Evolutionary conservation across 1,284 basidiomycete species (phyloP).

Genomic region (Trichosporon sp.): DNA sequence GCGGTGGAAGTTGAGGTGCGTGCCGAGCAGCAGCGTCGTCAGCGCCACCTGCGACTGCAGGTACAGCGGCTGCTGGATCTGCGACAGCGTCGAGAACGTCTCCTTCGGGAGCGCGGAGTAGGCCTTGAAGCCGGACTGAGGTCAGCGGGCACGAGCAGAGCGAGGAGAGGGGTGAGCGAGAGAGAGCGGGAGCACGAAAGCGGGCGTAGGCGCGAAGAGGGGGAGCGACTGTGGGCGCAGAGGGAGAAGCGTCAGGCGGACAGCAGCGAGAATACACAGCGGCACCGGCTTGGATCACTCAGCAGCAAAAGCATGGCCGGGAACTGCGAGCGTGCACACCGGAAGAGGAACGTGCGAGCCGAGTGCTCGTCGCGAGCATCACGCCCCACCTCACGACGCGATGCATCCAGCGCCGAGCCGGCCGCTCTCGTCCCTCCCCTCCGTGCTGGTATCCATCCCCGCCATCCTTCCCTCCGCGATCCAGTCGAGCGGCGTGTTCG

Average conservation of each 20-base stretch:
- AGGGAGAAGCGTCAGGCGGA: too few species aligned
- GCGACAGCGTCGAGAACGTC: constrained; percentile 66
- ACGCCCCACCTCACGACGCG: too few species aligned
- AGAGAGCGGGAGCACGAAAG: not conserved
- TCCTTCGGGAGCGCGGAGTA: constrained; percentile 54
- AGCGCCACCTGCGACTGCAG: constrained; percentile 61
- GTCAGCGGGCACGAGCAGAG: not conserved
- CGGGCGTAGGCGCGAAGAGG: not conserved
- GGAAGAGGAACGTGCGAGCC: not conserved
- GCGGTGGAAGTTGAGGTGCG: constrained; percentile 65
- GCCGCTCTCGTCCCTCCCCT: too few species aligned
- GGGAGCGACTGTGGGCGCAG: too few species aligned
- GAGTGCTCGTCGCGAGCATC: not conserved
- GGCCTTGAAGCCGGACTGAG: constrained; percentile 30
- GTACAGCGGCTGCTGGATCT: constrained; percentile 72
- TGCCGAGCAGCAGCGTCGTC: constrained; percentile 57
- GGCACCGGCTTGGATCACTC: too few species aligned
- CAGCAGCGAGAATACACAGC: too few species aligned
- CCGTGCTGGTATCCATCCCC: too few species aligned
- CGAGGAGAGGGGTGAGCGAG: not conserved
- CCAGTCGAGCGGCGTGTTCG: too few species aligned
- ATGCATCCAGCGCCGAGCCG: too few species aligned
- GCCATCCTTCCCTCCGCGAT: too few species aligned
- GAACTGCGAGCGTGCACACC: not conserved
- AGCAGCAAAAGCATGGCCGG: too few species aligned